Evolutionary conservation across 768 basidiomycete species (phyloP), one percentile per base, ranked within the genome.

Genomic region (Mycena rosella): DNA sequence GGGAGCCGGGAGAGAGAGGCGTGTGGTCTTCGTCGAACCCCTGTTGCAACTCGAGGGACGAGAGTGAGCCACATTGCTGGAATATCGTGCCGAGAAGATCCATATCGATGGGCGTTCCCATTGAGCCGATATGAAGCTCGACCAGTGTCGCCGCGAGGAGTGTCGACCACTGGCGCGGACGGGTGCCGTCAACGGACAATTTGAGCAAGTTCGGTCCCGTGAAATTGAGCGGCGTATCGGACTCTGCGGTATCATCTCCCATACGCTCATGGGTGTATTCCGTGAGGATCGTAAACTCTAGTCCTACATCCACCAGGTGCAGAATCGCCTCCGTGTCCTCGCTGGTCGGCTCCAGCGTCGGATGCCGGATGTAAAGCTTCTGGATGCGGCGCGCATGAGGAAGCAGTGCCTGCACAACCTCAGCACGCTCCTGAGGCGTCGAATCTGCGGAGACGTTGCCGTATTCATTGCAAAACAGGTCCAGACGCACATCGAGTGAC

Each of bases 351-450:
- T 61, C 49, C 48, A 61, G 49, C 36, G 24, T 52, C 60, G 30
- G 60, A 49, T 61, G 51, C 49, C 60, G 60, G 40, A 61, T 61
- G 38, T 32, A 61, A 38, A 61, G 60, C 60, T 61, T 61, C 49
- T 52, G 49, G 49, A 61, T 61, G 49, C 60, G 60, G 49, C 27
- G 27, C 2, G 52, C 51, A 14, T 61, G 49, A 27, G 60, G 49
- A 53, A 61, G 48, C 38, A 61, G n/a, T 15, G 51, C 51, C 49
- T 61, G 48, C 14, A 61, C 49, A 40, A 61, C 51, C 60, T 29
- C 60, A 29, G 60, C 51, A 30, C 60, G 60, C 60, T 61, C 14
- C 14, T n/a, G 18, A 22, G 60, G 38, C 59, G 60, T 61, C n/a
- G 60, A 42, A 38, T 53, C 60, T 38, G 1, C 60, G 49, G 49